Evolutionary conservation across 2,329 filamentous ascomycete species (phyloP), one percentile per base, ranked within the genome.

Genomic region (Diaporthe vaccinii): DNA sequence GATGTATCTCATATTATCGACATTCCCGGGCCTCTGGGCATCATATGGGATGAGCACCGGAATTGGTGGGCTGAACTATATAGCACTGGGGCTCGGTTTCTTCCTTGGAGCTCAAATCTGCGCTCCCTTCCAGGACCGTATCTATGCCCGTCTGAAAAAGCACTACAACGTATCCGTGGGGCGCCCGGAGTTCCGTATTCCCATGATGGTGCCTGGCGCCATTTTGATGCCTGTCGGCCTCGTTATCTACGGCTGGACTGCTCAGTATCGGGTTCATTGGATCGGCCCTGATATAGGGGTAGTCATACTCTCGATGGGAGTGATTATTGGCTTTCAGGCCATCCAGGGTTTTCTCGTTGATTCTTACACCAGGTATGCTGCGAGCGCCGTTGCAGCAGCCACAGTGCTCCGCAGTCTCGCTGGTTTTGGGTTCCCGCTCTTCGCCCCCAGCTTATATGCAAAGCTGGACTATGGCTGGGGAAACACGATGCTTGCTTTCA

Each of bases 191-290:
- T 87, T 84, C 77, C 85, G 87, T 2, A 79, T 89, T 0, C 90
- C 89, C 0, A 85, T 88, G 3, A 89, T 92, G 86, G 85, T 90
- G 34, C 84, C 89, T 2, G 89, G 87, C 1, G 84, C 85, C 0
- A 77, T 89, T n/a, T 77, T 87, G 17, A 80, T 87, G 8, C 85
- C 86, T 9, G 73, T 82, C n/a, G 86, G 87, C 17, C 80, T 88
- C 68, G 74, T 88, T 61, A 80, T 86, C 65, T 88, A 87, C 79
- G 85, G 85, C 34, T 88, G 86, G 86, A 84, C 84, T 2, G 85
- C 85, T 22, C 81, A 88, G 79, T 79, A 78, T 75, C 81, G 81
- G 68, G 83, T 82, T 6, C 85, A 87, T 79, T 88, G 86, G 86
- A 84, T 87, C 72, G 82, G 81, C 1, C 86, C 86, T 53, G 84